Evolutionary conservation across 371 early-diverging fungal species (phyloP).

Genomic region (Circinella umbellata): DNA sequence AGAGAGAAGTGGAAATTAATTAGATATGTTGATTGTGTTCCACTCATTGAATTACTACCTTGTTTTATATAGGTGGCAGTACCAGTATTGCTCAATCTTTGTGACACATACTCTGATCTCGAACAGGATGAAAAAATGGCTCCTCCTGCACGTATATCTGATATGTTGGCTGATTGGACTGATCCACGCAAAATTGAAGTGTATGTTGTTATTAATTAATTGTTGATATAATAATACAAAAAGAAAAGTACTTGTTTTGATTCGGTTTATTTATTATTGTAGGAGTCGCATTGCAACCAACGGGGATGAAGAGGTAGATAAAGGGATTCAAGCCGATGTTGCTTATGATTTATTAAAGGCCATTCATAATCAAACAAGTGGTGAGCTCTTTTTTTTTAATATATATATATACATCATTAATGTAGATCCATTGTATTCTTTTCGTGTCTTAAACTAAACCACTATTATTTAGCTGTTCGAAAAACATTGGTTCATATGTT

Average conservation of each 20-base stretch:
- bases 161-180: constrained; percentile 66
- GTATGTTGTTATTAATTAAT: constrained; percentile 18
- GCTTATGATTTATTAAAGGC: constrained; percentile 48
- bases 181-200: constrained; percentile 55
- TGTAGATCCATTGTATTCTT: neutral
- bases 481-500: constrained; percentile 49
- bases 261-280: neutral
- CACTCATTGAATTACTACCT: neutral
- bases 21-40: too few species aligned
- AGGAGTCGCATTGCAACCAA: constrained; percentile 12
- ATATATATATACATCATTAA: neutral
- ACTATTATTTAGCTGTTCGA: constrained; percentile 13
- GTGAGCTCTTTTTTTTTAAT: constrained; percentile 11
- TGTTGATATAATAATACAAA: neutral
- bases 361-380: constrained; percentile 27
- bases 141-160: constrained; percentile 55
- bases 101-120: constrained; percentile 38
- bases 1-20: constrained; percentile 20
- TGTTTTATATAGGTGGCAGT: constrained; percentile 31
- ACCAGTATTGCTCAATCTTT: constrained; percentile 41
- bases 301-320: constrained; percentile 25
- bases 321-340: constrained; percentile 40
- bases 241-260: neutral
- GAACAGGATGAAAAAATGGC: constrained; percentile 52
- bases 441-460: neutral